Evolutionary conservation across 202 grass and related monocot species (phyloP).

Genomic region (Dendrocalamus latiflorus): DNA sequence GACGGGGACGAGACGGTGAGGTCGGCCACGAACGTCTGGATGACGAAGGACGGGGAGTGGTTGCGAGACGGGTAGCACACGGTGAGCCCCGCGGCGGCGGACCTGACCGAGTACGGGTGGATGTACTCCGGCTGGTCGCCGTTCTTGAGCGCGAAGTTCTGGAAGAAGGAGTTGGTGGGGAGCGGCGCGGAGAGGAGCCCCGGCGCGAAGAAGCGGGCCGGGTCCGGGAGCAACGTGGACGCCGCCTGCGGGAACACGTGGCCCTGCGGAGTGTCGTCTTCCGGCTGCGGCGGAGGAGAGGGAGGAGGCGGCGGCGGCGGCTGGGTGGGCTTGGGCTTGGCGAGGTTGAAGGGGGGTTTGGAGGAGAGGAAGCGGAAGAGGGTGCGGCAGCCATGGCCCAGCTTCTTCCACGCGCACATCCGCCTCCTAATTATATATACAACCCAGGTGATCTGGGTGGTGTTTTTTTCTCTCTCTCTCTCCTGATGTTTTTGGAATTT

Average conservation of each 20-base stretch:
- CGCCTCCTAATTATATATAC: background rate
- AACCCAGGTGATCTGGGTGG: background rate
- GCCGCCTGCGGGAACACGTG: conserved; percentile 56
- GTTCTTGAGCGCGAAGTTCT: no score
- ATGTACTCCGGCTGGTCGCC: no score
- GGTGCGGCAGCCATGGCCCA: conserved; percentile 17
- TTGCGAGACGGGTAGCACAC: conserved; percentile 69
- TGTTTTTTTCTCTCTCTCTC: no score
- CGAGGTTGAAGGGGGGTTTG: no score
- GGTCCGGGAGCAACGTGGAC: conserved; percentile 75
- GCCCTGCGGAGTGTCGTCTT: background rate
- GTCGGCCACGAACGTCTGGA: conserved; percentile 80
- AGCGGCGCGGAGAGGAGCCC: no score
- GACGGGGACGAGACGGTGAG: conserved; percentile 61
- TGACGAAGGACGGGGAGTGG: conserved; percentile 50
- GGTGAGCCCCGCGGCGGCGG: conserved; percentile 45
- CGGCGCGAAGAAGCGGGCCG: no score
- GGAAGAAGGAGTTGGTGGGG: no score
- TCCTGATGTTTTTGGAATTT: no score
- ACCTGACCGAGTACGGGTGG: conserved; percentile 76
- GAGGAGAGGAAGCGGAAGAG: conserved; percentile 31
- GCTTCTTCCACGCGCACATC: conserved; percentile 42
- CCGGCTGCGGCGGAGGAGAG: background rate
- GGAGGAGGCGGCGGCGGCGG: background rate
- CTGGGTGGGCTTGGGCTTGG: conserved; percentile 23